Conservation (phyloP, 495 filamentous ascomycete genomes). For the Xylaria curta region DNA sequence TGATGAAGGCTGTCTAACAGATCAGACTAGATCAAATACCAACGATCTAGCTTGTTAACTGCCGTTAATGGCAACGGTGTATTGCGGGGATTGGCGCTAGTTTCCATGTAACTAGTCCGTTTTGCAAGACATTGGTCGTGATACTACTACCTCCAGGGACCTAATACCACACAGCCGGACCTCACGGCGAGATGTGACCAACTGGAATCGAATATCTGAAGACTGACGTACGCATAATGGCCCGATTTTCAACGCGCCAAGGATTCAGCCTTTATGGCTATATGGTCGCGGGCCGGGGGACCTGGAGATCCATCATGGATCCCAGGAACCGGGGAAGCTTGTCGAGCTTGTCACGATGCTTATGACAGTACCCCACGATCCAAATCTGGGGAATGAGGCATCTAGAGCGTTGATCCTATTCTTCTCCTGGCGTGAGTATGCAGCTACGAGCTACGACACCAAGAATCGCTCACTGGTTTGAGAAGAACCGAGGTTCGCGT, state of each 20-base stretch:
- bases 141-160: neutral
- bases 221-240: neutral
- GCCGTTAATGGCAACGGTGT: constrained; percentile 1
- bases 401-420: neutral
- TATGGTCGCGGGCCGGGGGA: neutral
- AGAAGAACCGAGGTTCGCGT: neutral
- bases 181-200: neutral
- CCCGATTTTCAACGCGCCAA: neutral
- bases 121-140: neutral
- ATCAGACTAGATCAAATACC: neutral
- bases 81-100: neutral
- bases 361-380: neutral
- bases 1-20: neutral
- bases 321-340: constrained; percentile 6
- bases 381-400: neutral
- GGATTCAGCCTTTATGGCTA: constrained; percentile 1
- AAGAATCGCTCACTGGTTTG: neutral
- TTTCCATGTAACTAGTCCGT: neutral
- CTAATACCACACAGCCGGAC: neutral
- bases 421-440: neutral
- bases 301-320: neutral
- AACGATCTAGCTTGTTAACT: neutral
- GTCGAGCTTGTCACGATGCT: neutral
- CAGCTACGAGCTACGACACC: neutral
- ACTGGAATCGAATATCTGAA: neutral